Conservation (phyloP, 208 protist genomes). For the Angomonas ambiguus region DNA sequence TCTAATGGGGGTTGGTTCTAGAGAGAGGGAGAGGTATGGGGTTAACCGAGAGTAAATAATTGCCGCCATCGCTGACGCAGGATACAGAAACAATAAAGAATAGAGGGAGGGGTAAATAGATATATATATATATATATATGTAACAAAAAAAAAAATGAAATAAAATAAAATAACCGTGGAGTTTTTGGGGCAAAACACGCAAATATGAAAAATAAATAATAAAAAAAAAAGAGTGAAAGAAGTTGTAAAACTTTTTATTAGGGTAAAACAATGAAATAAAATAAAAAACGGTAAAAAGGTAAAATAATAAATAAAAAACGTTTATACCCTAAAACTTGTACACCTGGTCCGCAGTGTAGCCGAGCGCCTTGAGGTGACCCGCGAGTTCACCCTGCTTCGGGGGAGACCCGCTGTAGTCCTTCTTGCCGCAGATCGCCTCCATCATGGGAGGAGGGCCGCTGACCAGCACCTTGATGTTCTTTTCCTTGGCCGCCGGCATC, state of each 20-base stretch:
- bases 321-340: slow-evolving; percentile 60
- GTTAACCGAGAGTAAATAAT: no score
- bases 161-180: background rate
- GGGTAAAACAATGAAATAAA: slow-evolving; percentile 4
- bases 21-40: no score
- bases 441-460: slow-evolving; percentile 77
- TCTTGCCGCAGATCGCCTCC: slow-evolving; percentile 65
- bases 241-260: background rate
- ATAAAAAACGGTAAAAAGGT: slow-evolving; percentile 1
- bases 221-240: slow-evolving; percentile 4
- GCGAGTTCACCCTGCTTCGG: slow-evolving; percentile 55
- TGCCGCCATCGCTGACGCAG: background rate
- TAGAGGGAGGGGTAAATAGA: slow-evolving; percentile 8
- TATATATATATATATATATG: background rate
- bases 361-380: slow-evolving; percentile 35
- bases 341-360: slow-evolving; percentile 50
- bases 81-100: slow-evolving; percentile 9
- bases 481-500: slow-evolving; percentile 40
- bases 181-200: background rate
- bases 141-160: background rate
- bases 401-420: slow-evolving; percentile 48
- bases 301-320: slow-evolving; percentile 11
- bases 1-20: no score
- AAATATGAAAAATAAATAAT: background rate
- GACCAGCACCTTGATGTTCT: slow-evolving; percentile 49